Evolutionary conservation across 352 stramenopile genomes (phyloP).

Genomic region (Phytophthora pistaciae): DNA sequence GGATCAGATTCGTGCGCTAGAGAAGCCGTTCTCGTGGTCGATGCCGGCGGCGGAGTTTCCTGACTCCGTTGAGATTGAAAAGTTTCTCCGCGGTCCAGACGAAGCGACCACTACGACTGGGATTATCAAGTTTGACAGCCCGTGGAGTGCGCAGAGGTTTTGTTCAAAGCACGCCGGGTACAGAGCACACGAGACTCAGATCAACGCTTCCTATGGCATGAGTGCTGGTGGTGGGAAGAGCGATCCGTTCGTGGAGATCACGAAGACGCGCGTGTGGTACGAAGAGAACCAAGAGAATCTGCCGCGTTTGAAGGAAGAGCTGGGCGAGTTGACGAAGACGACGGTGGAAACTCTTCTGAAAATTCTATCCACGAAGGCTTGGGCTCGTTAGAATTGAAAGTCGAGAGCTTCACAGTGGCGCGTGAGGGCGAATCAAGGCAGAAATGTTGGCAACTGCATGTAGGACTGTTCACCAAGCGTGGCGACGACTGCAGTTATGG

Average conservation of each 20-base stretch:
- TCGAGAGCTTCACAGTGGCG: background rate
- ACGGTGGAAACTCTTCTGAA: background rate
- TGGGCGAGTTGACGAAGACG: background rate
- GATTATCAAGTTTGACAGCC: background rate
- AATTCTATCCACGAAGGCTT: background rate
- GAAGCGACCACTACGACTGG: slow-evolving; percentile 1
- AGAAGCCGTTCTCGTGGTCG: slow-evolving; percentile 28
- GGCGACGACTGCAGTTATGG: no score
- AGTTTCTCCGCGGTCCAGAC: slow-evolving; percentile 18
- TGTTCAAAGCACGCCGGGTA: background rate
- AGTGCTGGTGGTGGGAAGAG: background rate
- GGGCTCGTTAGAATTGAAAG: background rate
- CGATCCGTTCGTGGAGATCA: slow-evolving; percentile 14
- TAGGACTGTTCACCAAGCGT: no score
- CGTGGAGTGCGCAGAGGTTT: background rate
- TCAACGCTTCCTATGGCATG: background rate
- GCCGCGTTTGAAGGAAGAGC: background rate
- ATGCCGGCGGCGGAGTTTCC: slow-evolving; percentile 17
- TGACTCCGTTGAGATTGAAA: slow-evolving; percentile 6
- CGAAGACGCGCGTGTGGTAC: slow-evolving; percentile 23
- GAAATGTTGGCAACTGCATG: no score
- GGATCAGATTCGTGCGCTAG: slow-evolving; percentile 13
- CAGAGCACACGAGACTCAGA: background rate
- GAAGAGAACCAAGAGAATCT: background rate
- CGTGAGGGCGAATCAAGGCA: background rate